Evolutionary conservation across 1,139 yeast genomes (phyloP).

Genomic region (Blastobotrys elegans): DNA sequence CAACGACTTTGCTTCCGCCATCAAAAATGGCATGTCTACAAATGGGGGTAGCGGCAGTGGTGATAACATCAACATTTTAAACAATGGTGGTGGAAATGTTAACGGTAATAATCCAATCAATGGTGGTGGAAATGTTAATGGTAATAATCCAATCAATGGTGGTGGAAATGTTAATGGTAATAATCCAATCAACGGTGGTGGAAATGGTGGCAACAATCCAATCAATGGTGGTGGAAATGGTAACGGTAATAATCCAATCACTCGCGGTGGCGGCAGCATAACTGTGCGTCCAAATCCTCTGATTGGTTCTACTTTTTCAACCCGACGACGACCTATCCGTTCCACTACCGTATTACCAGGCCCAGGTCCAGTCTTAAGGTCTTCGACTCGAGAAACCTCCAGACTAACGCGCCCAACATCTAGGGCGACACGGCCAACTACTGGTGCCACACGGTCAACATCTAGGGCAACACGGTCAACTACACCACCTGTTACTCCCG

Average conservation of each 20-base stretch:
- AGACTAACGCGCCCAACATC: constrained; percentile 15
- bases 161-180: no score
- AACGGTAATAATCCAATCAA: background rate
- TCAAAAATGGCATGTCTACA: constrained; percentile 43
- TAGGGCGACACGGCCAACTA: constrained; percentile 14
- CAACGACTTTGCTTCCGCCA: constrained; percentile 41
- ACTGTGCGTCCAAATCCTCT: background rate
- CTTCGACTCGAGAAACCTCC: background rate
- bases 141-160: background rate
- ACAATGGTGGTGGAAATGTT: constrained; percentile 10
- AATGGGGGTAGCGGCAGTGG: constrained; percentile 24
- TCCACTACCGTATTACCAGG: background rate
- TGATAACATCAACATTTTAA: background rate
- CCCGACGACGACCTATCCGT: background rate
- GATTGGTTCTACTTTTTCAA: background rate
- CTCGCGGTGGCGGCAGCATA: background rate
- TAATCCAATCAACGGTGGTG: background rate
- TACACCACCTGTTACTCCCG: constrained; percentile 11
- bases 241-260: no score
- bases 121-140: constrained; percentile 10
- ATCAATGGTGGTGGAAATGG: background rate
- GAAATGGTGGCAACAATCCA: no score
- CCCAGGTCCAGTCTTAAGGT: background rate
- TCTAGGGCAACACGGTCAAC: constrained; percentile 1
- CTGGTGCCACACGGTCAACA: constrained; percentile 15